Evolutionary conservation across 1,284 basidiomycete species (phyloP).

Genomic region (Ustilago cynodontis): DNA sequence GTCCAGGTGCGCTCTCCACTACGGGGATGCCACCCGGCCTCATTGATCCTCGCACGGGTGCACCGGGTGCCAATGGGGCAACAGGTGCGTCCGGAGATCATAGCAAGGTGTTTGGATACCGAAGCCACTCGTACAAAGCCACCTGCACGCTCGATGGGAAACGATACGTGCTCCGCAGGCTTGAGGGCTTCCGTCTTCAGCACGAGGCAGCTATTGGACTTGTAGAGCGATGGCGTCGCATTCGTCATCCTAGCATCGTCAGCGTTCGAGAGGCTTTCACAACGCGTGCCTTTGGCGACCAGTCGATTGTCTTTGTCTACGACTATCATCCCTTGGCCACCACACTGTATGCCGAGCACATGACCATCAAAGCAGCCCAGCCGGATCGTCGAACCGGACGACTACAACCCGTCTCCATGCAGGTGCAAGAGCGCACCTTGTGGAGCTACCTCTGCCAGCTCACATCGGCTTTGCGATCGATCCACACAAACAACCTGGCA

Average conservation of each 20-base stretch:
- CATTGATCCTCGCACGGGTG: constrained; percentile 57
- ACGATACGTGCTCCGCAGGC: constrained; percentile 81
- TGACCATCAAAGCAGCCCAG: constrained; percentile 71
- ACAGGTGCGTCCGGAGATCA: constrained; percentile 63
- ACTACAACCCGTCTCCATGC: constrained; percentile 64
- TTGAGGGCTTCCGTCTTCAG: constrained; percentile 86
- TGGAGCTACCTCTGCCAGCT: constrained; percentile 97
- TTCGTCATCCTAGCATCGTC: constrained; percentile 89
- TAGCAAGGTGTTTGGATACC: constrained; percentile 73
- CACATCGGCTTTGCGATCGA: constrained; percentile 84
- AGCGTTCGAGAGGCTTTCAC: constrained; percentile 93
- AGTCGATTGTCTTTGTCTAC: constrained; percentile 87
- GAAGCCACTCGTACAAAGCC: constrained; percentile 85
- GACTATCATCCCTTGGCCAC: constrained; percentile 88
- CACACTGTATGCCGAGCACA: constrained; percentile 81
- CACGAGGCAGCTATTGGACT: constrained; percentile 80
- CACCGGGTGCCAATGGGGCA: constrained; percentile 50
- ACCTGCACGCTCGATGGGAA: constrained; percentile 82
- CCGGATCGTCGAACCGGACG: constrained; percentile 68
- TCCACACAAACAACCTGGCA: constrained; percentile 85
- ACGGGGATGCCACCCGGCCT: constrained; percentile 49
- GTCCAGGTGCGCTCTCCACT: constrained; percentile 38
- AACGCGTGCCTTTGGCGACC: constrained; percentile 90
- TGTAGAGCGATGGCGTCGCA: constrained; percentile 88
- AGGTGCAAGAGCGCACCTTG: constrained; percentile 82